Evolutionary conservation across 495 filamentous ascomycete genomes (phyloP), one percentile per base, ranked within the genome.

Genomic region (Bryoglossum gracile): DNA sequence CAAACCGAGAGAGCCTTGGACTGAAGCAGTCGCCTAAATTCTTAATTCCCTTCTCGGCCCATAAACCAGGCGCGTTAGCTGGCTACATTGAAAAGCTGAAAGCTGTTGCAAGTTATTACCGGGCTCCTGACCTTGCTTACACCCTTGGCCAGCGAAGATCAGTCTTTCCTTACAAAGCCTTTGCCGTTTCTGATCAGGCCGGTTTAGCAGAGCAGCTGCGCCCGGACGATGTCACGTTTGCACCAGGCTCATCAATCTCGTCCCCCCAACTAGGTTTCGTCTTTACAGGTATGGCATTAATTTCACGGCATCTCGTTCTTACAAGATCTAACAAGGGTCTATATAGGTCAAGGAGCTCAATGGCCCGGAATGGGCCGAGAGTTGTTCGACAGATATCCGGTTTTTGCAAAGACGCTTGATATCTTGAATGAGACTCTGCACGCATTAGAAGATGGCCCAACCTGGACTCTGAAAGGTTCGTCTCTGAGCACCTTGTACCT

Each of bases 251-350:
- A n/a, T n/a, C n/a, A n/a, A n/a, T n/a, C n/a, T n/a, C n/a, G n/a
- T n/a, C n/a, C n/a, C n/a, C n/a, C n/a, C 26, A 30, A 30, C 6
- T 13, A 14, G 32, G 10, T 30, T 48, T 37, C 19, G 16, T 43
- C 26, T 34, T 23, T 13, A 43, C 24, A 33, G 24, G 17, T 23
- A 23, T 14, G 17, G 16, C 17, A 19, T 51, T 11, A 22, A 9
- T 6, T 36, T 18, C 22, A 33, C 39, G 9, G 45, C 43, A 28
- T 14, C 19, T 4, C 1, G 18, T 17, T 32, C 34, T 4, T 36
- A 33, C 38, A 36, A 22, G 34, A 17, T 17, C n/a, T 42, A 19
- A 38, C 23, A 13, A 34, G 41, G 23, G 47, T 80, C 3, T 36
- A 14, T 36, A 36, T 17, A 4, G 33, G 37, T 10, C 37, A 40